phyloP scores from a whole-genome alignment of 75 land plant species.

The Pinus taeda region DNA sequence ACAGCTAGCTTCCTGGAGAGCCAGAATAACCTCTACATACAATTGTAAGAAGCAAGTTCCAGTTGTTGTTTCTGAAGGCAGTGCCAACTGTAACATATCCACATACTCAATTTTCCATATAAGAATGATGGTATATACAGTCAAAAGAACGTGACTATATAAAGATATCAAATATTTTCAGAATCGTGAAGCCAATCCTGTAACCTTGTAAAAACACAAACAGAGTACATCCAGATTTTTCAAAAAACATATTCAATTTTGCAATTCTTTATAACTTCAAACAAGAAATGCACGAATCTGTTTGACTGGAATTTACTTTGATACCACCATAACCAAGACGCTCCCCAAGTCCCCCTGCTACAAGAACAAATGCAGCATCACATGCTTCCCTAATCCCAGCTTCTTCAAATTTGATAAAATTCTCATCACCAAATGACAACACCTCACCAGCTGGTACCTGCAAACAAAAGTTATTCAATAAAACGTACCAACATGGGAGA shows the following conservation, averaged over 20 bases:
- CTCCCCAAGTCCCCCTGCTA: slow-evolving; percentile 98
- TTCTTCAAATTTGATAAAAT: slow-evolving; percentile 74
- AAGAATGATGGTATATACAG: background rate
- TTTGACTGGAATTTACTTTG: slow-evolving; percentile 36
- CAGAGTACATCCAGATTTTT: background rate
- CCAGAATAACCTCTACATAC: slow-evolving; percentile 82
- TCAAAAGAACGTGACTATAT: background rate
- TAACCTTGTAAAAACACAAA: background rate
- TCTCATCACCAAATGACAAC: slow-evolving; percentile 76
- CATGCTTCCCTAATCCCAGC: slow-evolving; percentile 72
- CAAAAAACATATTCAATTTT: background rate
- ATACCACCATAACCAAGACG: slow-evolving; percentile 96
- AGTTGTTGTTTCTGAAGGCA: slow-evolving; percentile 78
- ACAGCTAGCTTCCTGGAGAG: slow-evolving; percentile 74
- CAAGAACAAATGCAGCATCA: slow-evolving; percentile 87
- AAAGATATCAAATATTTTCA: background rate
- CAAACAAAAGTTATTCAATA: slow-evolving; percentile 9
- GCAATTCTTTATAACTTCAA: background rate
- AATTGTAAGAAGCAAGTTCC: slow-evolving; percentile 72
- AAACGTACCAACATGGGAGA: background rate
- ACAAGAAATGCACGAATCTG: background rate
- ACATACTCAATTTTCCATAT: background rate
- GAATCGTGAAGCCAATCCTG: background rate
- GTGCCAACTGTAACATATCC: slow-evolving; percentile 60
- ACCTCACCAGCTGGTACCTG: slow-evolving; percentile 91